Evolutionary conservation across 2,329 filamentous ascomycete species (phyloP), one percentile per base, ranked within the genome.

Genomic region (Botrytis galanthina): DNA sequence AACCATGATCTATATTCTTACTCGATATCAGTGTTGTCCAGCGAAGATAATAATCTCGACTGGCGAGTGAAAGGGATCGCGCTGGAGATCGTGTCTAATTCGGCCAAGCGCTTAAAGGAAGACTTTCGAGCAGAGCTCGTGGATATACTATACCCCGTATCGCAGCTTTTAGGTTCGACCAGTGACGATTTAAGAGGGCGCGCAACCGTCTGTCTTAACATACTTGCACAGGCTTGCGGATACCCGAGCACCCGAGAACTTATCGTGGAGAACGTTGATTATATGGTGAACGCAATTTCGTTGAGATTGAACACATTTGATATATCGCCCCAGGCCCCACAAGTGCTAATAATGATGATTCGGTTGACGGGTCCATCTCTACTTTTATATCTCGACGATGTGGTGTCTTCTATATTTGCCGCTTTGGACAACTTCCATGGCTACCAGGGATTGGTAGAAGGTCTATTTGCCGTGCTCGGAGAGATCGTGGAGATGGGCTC

Each of bases 351-450:
- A 10, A 98, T 99, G 95, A 97, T 98, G 93, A 90, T 98, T 74
- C 90, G 89, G 39, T 87, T 99, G 22, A 93, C 94, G 29, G 96
- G 96, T 0, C 90, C 94, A 1, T 87, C 87, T 12, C 82, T 99
- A 35, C 86, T 99, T 18, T 94, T 95, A 0, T 98, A 95, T 80
- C 85, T 99, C 2, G 95, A 98, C 79, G 96, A 99, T 80, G 89
- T 97, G 0, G 90, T 98, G 4, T 92, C 91, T 7, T 95, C 93
- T 0, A 94, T 99, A 57, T 98, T 99, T 81, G 92, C 93, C 0
- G 94, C 95, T 0, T 84, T 99, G n/a, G 94, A 98, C 77, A 93
- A 94, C 79, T 99, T 96, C 78, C 96, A 99, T 79, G 96, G 96
- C 1, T 98, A 99, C 81, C 91, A 94, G 0, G 84, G 87, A 29